Conservation (phyloP, 2,329 filamentous ascomycete genomes). For the Penicillium capsulatum region DNA sequence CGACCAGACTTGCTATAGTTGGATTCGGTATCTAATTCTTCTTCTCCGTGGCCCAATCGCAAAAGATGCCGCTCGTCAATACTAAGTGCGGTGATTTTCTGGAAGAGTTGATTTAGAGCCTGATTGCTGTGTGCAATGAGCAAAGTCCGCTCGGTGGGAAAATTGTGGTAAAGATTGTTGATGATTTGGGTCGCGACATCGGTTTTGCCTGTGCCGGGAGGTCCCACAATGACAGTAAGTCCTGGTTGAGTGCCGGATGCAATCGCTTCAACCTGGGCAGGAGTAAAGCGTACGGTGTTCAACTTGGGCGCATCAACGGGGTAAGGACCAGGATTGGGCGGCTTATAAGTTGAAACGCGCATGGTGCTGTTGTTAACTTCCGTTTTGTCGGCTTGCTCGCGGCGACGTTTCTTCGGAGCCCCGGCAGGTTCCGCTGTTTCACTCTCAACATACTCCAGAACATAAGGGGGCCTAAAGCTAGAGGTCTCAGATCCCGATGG, state of each 20-base stretch:
- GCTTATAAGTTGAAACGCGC: slow-evolving; percentile 84
- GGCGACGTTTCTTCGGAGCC: slow-evolving; percentile 81
- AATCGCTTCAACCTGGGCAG: slow-evolving; percentile 87
- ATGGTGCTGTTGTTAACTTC: slow-evolving; percentile 63
- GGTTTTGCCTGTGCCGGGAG: slow-evolving; percentile 97
- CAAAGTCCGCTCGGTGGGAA: slow-evolving; percentile 83
- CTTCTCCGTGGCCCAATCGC: slow-evolving; percentile 89
- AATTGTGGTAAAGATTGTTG: slow-evolving; percentile 98
- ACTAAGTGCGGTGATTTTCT: slow-evolving; percentile 93
- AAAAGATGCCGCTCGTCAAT: slow-evolving; percentile 94
- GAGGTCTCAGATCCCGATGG: slow-evolving; percentile 65
- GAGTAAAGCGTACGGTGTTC: slow-evolving; percentile 83
- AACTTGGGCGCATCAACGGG: slow-evolving; percentile 75
- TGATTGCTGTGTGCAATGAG: slow-evolving; percentile 97
- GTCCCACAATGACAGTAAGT: slow-evolving; percentile 87
- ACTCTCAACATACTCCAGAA: slow-evolving; percentile 65
- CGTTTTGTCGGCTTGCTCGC: slow-evolving; percentile 66
- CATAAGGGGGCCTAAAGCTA: slow-evolving; percentile 82
- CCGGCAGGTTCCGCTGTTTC: slow-evolving; percentile 47
- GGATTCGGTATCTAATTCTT: slow-evolving; percentile 79
- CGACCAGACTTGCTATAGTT: slow-evolving; percentile 93
- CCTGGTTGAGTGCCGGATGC: slow-evolving; percentile 91
- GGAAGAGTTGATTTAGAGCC: slow-evolving; percentile 93
- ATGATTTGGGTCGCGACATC: slow-evolving; percentile 98
- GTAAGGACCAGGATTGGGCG: slow-evolving; percentile 84